Evolutionary conservation across 148 eudicot genomes (phyloP).

Genomic region (Rhododendron molle): DNA sequence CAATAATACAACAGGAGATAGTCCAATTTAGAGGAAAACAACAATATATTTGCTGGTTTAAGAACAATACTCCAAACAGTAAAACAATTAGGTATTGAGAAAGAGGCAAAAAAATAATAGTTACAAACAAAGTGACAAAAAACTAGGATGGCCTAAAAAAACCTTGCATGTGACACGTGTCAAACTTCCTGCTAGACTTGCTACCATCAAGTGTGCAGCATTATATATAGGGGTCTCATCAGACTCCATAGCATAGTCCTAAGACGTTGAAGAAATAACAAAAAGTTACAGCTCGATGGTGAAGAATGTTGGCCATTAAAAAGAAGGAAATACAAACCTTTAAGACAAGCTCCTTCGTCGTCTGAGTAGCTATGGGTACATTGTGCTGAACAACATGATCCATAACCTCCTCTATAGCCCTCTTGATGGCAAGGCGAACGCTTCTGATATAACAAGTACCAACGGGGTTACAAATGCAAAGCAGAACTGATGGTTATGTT

Average conservation of each 20-base stretch:
- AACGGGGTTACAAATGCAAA: background rate
- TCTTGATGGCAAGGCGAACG: background rate
- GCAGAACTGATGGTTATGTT: background rate
- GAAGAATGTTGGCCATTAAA: background rate
- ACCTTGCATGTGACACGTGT: conserved; percentile 16
- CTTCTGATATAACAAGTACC: background rate
- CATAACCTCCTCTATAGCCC: too few relatives aligned
- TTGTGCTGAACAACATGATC: conserved; percentile 8
- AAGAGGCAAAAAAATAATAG: background rate
- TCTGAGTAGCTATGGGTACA: conserved; percentile 13
- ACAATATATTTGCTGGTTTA: background rate
- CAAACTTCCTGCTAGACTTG: conserved; percentile 14
- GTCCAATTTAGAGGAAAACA: background rate
- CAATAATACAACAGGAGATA: background rate
- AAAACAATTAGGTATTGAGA: background rate
- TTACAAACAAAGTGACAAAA: background rate
- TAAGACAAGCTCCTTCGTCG: conserved; percentile 14
- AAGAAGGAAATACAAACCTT: conserved; percentile 1
- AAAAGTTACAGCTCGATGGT: background rate
- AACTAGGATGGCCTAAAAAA: background rate
- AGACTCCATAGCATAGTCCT: conserved; percentile 13
- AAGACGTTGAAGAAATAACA: background rate
- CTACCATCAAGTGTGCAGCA: conserved; percentile 17
- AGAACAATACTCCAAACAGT: background rate
- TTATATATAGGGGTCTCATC: conserved; percentile 4